Percentiles rank a stretch among this genome's conserved stretches.
phyloP scores from a whole-genome alignment of 768 basidiomycete genomes.

The Pulveroboletus sp. region DNA sequence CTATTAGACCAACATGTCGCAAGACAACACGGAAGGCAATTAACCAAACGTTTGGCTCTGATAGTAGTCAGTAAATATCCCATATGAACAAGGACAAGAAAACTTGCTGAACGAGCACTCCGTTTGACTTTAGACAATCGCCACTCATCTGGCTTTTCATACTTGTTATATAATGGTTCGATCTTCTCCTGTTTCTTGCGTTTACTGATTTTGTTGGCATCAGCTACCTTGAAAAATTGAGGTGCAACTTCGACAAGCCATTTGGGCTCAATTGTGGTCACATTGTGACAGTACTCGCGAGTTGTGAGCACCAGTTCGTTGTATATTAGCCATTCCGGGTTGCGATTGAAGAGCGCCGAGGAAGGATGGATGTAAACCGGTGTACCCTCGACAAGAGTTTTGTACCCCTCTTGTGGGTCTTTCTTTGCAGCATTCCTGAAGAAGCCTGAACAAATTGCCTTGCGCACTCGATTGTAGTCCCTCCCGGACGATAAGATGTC shows the following conservation, averaged over 20 bases:
- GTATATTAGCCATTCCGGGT: constrained; percentile 94
- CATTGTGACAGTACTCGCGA: constrained; percentile 90
- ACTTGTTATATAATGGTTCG: constrained; percentile 93
- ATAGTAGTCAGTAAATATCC: constrained; percentile 10
- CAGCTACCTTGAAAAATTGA: constrained; percentile 98
- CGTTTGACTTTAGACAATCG: constrained; percentile 87
- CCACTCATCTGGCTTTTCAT: constrained; percentile 94
- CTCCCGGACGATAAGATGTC: constrained; percentile 89
- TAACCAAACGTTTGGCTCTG: constrained; percentile 91
- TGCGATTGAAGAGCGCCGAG: constrained; percentile 92
- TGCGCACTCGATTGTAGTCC: constrained; percentile 90
- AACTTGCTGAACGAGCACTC: constrained; percentile 72
- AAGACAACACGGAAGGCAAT: constrained; percentile 10
- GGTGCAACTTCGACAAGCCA: constrained; percentile 98
- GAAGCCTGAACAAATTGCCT: constrained; percentile 95
- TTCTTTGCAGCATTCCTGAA: constrained; percentile 99
- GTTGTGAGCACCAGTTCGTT: constrained; percentile 96
- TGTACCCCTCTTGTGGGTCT: constrained; percentile 97
- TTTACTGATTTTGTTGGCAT: constrained; percentile 96
- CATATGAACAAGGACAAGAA: constrained; percentile 14
- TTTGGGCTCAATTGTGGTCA: constrained; percentile 94
- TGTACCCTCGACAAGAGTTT: constrained; percentile 95
- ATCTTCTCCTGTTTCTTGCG: constrained; percentile 96
- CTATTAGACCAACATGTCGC: constrained; percentile 1
- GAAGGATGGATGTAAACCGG: constrained; percentile 99